Evolutionary conservation across 2,329 filamentous ascomycete species (phyloP), one percentile per base, ranked within the genome.

Genomic region (Colletotrichum phormii): DNA sequence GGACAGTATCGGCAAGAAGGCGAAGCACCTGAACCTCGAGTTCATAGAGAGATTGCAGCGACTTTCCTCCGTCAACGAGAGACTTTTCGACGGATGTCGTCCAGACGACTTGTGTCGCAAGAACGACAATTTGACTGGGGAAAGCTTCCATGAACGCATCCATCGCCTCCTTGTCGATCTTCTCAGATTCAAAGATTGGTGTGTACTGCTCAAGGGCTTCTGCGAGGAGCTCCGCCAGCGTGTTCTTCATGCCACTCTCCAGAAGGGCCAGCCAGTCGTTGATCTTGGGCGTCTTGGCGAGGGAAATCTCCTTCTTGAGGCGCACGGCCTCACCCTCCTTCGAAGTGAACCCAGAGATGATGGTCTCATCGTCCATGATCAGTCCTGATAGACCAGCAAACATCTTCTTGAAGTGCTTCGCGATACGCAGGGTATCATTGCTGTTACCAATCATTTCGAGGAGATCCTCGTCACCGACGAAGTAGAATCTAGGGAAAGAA

Each of bases 391-490:
- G 88, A 74, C 97, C 97, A 75, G 97, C 97, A 86, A 99, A 99
- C 97, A 99, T 99, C 87, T 99, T 99, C 82, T 97, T 96, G 87
- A 99, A 95, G 85, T 99, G 97, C 82, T 99, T 99, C 53, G 97
- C 95, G 76, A 99, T 97, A 67, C 97, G 95, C 73, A 97, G 86
- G 11, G 96, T 98, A 79, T 99, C 97, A 79, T 98, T 98, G 85
- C 96, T 98, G 82, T 99, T 99, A 80, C 97, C 97, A 76, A 99
- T 99, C 84, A 99, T 99, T 82, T 99, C 97, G 29, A 99, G 88
- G 70, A 99, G 86, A 83, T 99, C 97, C 80, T 99, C 97, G 79
- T 99, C 97, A 82, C 97, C 97, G 69, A 99, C 97, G 78, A 99
- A 99, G 86, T 99, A 99, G 87, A 99, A 99, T 71, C 97, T 92